Conservation (phyloP, 1,139 yeast genomes). For the Zhuliangozyma blackwelliae region DNA sequence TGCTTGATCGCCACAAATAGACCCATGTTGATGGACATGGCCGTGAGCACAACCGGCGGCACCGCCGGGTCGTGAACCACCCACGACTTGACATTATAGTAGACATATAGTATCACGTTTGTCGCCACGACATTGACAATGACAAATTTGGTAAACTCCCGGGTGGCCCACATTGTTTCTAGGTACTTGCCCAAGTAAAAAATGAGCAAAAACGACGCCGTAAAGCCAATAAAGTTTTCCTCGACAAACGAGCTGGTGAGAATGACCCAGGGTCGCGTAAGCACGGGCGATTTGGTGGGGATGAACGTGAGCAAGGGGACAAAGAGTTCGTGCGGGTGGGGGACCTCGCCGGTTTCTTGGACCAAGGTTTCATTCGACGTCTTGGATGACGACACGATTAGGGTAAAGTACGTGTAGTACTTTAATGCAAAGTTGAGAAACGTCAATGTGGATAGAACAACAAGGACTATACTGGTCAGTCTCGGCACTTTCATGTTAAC, state of each 20-base stretch:
- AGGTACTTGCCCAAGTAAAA: constrained; percentile 36
- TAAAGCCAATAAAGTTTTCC: constrained; percentile 28
- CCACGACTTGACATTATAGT: constrained; percentile 26
- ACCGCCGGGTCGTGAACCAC: constrained; percentile 26
- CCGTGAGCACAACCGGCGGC: constrained; percentile 35
- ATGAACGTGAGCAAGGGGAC: constrained; percentile 39
- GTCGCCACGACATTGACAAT: constrained; percentile 22
- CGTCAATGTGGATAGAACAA: constrained; percentile 27
- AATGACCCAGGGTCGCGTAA: constrained; percentile 37
- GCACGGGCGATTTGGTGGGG: constrained; percentile 34
- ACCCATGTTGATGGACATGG: constrained; percentile 39
- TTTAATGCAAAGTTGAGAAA: constrained; percentile 25
- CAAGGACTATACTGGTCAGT: constrained; percentile 31
- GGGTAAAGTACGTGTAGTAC: constrained; percentile 29
- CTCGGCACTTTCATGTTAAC: constrained; percentile 33
- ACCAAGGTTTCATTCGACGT: constrained; percentile 19
- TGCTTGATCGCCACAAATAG: constrained; percentile 43
- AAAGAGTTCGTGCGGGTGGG: constrained; percentile 39
- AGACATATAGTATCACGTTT: constrained; percentile 31
- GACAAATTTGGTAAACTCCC: constrained; percentile 28
- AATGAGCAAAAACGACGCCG: constrained; percentile 21
- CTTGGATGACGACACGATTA: constrained; percentile 29
- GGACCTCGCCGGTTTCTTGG: constrained; percentile 34
- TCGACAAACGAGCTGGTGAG: constrained; percentile 33
- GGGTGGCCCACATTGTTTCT: constrained; percentile 37